Base-by-base conservation (phyloP, 306 rosid genomes). In the Trifolium dubium region DNA sequence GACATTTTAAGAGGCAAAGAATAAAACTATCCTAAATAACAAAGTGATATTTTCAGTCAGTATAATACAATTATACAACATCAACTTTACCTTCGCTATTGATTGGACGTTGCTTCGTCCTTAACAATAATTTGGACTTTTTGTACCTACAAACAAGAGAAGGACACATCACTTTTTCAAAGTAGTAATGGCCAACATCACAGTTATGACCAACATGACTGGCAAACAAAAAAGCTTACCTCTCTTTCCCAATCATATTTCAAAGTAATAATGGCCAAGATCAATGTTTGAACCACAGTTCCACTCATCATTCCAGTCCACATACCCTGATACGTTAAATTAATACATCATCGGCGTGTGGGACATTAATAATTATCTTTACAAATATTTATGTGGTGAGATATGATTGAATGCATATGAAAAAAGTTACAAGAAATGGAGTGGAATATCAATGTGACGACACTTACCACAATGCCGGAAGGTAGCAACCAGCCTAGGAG, bases 291-390 rank as follows among this genome's bases (percentile, higher is more conserved):
- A 82, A 85, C 87, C 62, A 88, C 73, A 11, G 91, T 88, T 68
- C 93, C 93, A 53, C 85, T 39, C 69, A 90, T 73, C 90, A 90
- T 88, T 75, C 97, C 93, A 13, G 72, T 49, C 93, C 90, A 86
- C 73, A 85, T 71, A 4, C 90, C 91, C 93, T 85, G 51, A 62
- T 40, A 18, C 1, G n/a, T 37, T 77, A 0, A 15, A 37, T 23
- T 37, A 56, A 15, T 39, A 18, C 62, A 67, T 49, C 55, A 67
- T 81, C 35, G 28, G n/a, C 4, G 0, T 51, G 5, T 17, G 2
- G 6, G 2, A 10, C 35, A 56, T 56, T 56, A 51, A 51, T 51
- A 4, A 17, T 17, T 51, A 51, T 17, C 3, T 17, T 51, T 51
- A 15, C 29, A 17, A 51, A 15, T 51, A 51, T 58, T 60, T 60